phyloP scores from a whole-genome alignment of 2,329 filamentous ascomycete species.

The Acrocalymma vagum region DNA sequence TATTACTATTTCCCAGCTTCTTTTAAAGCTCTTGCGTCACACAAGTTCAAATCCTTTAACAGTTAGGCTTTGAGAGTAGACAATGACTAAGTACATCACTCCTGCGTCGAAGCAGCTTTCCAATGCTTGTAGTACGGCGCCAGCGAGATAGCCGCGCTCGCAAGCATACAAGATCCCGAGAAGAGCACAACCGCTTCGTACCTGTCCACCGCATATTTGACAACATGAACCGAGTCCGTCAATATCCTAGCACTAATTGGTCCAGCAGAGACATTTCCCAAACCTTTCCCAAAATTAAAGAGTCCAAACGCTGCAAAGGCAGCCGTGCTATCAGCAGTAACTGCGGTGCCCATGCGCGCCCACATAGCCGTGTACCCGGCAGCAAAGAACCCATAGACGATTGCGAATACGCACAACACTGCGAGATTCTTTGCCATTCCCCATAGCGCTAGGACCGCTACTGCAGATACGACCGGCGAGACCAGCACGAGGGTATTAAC shows the following conservation, averaged over 20 bases:
- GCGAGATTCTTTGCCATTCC: conserved; percentile 48
- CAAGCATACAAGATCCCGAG: conserved; percentile 18
- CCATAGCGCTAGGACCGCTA: conserved; percentile 50
- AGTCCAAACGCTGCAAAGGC: conserved; percentile 54
- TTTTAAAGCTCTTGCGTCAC: no score
- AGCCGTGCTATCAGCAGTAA: conserved; percentile 36
- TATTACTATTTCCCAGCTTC: no score
- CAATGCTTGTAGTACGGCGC: no score
- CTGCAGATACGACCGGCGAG: conserved; percentile 35
- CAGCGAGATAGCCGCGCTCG: conserved; percentile 16
- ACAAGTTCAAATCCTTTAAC: no score
- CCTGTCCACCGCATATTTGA: conserved; percentile 17
- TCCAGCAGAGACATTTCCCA: conserved; percentile 58
- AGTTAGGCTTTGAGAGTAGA: no score
- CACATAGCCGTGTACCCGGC: conserved; percentile 49
- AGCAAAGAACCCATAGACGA: conserved; percentile 50
- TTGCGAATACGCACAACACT: conserved; percentile 47
- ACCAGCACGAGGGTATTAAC: conserved; percentile 40
- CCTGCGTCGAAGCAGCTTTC: no score
- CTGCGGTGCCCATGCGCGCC: conserved; percentile 50
- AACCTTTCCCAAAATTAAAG: conserved; percentile 55
- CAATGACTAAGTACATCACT: no score
- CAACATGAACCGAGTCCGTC: conserved; percentile 9
- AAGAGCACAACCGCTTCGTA: conserved; percentile 24
- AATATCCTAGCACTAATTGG: conserved; percentile 54